Evolutionary conservation across 2,329 filamentous ascomycete genomes (phyloP).

Genomic region (Calonectria leucothoes): DNA sequence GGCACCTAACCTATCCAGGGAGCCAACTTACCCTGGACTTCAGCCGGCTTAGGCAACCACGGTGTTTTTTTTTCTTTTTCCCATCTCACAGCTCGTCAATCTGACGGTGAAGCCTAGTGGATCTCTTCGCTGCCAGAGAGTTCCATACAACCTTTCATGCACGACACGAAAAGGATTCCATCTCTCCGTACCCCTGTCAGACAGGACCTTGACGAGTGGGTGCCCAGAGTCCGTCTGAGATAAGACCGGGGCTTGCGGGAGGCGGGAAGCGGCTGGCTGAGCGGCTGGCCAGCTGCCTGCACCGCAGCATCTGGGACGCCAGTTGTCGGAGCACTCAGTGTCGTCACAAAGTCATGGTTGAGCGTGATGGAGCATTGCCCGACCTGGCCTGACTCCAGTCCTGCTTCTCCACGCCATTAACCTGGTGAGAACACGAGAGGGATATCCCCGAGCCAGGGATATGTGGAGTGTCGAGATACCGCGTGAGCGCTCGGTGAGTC

Average conservation of each 20-base stretch:
- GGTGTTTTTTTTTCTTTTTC: neutral
- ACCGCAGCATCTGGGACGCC: slow-evolving; percentile 1
- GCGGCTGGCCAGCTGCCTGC: neutral
- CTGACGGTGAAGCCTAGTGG: slow-evolving; percentile 24
- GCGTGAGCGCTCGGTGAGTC: slow-evolving; percentile 22
- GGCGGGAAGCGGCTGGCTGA: slow-evolving; percentile 10
- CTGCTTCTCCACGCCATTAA: slow-evolving; percentile 3
- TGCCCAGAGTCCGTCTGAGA: slow-evolving; percentile 10
- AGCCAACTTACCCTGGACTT: slow-evolving; percentile 20
- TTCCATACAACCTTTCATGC: slow-evolving; percentile 3
- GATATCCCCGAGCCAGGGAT: slow-evolving; percentile 7
- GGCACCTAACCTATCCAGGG: neutral
- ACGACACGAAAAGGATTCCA: slow-evolving; percentile 4
- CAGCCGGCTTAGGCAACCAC: slow-evolving; percentile 20
- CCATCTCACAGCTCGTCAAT: slow-evolving; percentile 15
- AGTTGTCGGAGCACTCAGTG: neutral
- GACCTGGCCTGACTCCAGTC: neutral
- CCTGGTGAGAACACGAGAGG: slow-evolving; percentile 8
- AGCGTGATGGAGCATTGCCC: neutral
- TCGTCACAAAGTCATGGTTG: neutral
- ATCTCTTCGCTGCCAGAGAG: slow-evolving; percentile 8
- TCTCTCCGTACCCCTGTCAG: slow-evolving; percentile 10
- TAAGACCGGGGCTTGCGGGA: slow-evolving; percentile 11
- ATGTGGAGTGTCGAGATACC: slow-evolving; percentile 8
- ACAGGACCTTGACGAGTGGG: neutral